A percentile compares a stretch with the other conserved stretches of the same genome.
These are phyloP conservation scores for Aspergillus biplanus DNA, from an alignment of 495 filamentous ascomycete genomes.

Conservation along the genomic window DNA sequence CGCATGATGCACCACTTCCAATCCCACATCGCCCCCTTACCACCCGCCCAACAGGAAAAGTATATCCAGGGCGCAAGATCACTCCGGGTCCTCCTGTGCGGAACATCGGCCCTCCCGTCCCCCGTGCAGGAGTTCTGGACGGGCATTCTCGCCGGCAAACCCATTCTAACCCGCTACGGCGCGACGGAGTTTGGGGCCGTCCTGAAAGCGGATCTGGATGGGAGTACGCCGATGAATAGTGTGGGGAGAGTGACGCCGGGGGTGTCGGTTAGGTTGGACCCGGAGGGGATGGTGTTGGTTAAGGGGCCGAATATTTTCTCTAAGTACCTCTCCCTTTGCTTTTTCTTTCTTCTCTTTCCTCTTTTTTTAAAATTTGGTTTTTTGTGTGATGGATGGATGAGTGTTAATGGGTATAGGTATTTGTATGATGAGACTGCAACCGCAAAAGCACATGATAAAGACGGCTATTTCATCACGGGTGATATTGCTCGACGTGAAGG, in stretches of 20 bases:
- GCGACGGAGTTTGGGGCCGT: conserved; percentile 53
- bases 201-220: conserved; percentile 44
- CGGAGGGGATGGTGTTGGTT: conserved; percentile 48
- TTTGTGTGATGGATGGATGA: background rate
- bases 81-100: conserved; percentile 49
- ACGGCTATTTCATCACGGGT: conserved; percentile 53
- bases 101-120: conserved; percentile 49
- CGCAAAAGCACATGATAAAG: conserved; percentile 36
- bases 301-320: conserved; percentile 52
- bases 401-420: conserved; percentile 33
- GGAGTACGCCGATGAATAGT: conserved; percentile 32
- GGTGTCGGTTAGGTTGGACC: conserved; percentile 41
- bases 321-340: conserved; percentile 28
- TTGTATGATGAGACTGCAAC: conserved; percentile 46
- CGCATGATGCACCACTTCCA: conserved; percentile 53
- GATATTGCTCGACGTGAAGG: conserved; percentile 52
- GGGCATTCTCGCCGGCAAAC: conserved; percentile 36
- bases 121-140: conserved; percentile 53
- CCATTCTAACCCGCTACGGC: conserved; percentile 50
- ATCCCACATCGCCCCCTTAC: conserved; percentile 23
- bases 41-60: conserved; percentile 18
- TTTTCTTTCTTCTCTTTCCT: background rate
- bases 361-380: background rate
- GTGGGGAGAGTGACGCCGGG: conserved; percentile 48
- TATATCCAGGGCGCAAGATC: conserved; percentile 44